Evolutionary conservation across 257 asterid species (phyloP).

Genomic region (Perilla frutescens): DNA sequence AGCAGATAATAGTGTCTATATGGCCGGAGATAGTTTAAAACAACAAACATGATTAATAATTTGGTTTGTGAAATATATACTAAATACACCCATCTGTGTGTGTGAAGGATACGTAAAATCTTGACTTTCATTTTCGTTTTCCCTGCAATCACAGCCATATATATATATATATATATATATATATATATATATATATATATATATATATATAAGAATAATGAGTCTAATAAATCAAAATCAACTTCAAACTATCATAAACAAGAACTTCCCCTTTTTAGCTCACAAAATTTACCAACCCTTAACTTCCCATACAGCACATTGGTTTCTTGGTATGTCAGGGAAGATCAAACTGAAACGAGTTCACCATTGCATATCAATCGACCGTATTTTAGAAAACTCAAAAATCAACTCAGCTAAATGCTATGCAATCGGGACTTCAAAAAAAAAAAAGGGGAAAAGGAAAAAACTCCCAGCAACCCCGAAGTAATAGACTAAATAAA

Average conservation of each 20-base stretch:
- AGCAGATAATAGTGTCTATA: background rate
- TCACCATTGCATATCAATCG: background rate
- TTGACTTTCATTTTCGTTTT: conserved; percentile 74
- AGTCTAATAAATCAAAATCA: background rate
- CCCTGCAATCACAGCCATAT: conserved; percentile 50
- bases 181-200: too few species aligned
- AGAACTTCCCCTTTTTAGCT: background rate
- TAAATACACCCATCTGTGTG: background rate
- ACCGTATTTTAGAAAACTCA: background rate
- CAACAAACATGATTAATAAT: background rate
- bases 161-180: too few species aligned
- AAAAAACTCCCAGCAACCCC: background rate
- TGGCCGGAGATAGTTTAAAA: conserved; percentile 8
- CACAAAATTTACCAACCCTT: background rate
- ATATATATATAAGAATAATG: conserved; percentile 12
- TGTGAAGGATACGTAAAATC: conserved; percentile 74
- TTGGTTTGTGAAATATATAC: background rate
- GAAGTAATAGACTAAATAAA: background rate
- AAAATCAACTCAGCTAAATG: background rate
- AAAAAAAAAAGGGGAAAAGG: too few species aligned
- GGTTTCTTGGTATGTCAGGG: background rate
- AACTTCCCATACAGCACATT: background rate
- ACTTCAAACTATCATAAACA: background rate
- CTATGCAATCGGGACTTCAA: background rate
- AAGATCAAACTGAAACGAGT: background rate